Evolutionary conservation across 2,329 filamentous ascomycete species (phyloP).

Genomic region (Trichophyton mentagrophytes): DNA sequence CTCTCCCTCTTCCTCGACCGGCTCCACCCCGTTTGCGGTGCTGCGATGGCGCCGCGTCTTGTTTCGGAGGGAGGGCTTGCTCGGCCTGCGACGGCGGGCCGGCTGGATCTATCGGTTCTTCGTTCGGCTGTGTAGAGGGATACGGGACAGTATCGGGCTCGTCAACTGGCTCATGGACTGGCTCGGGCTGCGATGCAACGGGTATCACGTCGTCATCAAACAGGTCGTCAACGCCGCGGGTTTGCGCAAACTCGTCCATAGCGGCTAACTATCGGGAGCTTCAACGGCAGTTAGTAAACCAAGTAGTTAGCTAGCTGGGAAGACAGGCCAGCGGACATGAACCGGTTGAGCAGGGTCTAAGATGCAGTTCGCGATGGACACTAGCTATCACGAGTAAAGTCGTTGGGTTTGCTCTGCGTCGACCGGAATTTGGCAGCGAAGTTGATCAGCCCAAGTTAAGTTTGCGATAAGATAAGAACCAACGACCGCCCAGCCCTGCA

Average conservation of each 20-base stretch:
- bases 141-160: background rate
- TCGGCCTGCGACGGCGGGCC: background rate
- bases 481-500: background rate
- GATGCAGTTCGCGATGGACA: too few relatives aligned
- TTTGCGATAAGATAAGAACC: too few relatives aligned
- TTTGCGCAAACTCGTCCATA: constrained; percentile 39
- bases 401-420: too few relatives aligned
- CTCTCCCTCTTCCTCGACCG: constrained; percentile 3
- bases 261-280: background rate
- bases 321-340: too few relatives aligned
- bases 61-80: background rate
- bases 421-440: too few relatives aligned
- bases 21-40: background rate
- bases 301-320: too few relatives aligned
- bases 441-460: too few relatives aligned
- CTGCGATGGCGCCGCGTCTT: constrained; percentile 3
- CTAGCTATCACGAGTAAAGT: too few relatives aligned
- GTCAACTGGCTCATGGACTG: background rate
- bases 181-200: constrained; percentile 22
- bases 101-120: constrained; percentile 17
- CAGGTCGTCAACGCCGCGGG: constrained; percentile 37
- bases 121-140: constrained; percentile 17
- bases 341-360: too few relatives aligned
- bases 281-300: too few relatives aligned
- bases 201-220: constrained; percentile 41